phyloP scores from a whole-genome alignment of 2,329 filamentous ascomycete species.

The Ambrosiella xylebori region DNA sequence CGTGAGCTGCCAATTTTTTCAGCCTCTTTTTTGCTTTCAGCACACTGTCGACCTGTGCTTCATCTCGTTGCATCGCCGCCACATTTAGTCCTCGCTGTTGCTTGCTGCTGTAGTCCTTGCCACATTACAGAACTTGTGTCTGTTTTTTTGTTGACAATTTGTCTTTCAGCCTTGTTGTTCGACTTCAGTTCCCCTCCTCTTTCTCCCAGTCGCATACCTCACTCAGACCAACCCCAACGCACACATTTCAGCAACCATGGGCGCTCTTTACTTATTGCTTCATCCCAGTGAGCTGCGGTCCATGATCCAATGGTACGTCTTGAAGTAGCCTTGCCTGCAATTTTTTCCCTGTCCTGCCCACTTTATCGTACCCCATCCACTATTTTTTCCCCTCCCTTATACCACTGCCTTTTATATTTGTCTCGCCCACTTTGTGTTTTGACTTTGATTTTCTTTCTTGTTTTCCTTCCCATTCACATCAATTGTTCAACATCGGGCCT shows the following conservation, averaged over 20 bases:
- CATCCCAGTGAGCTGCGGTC: slow-evolving; percentile 65
- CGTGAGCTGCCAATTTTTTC: neutral
- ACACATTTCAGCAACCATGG: slow-evolving; percentile 30
- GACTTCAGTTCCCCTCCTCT: neutral
- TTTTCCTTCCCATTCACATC: neutral
- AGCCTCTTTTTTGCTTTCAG: neutral
- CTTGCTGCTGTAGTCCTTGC: too few species aligned
- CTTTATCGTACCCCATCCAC: slow-evolving; percentile 14
- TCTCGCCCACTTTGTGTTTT: neutral
- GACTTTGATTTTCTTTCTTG: neutral
- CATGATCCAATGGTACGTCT: slow-evolving; percentile 69
- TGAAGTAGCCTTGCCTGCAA: slow-evolving; percentile 10
- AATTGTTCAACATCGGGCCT: neutral
- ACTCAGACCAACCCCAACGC: neutral
- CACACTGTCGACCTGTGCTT: neutral
- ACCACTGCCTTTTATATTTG: neutral
- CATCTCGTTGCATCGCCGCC: neutral
- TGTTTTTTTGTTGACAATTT: too few species aligned
- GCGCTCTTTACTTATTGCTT: slow-evolving; percentile 49
- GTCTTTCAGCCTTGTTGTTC: neutral
- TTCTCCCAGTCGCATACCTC: neutral
- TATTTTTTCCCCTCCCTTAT: neutral
- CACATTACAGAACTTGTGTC: too few species aligned
- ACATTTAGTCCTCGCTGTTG: neutral
- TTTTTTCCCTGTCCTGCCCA: slow-evolving; percentile 7